Conservation (phyloP, 768 basidiomycete genomes). For the Tulasnella sp. region DNA sequence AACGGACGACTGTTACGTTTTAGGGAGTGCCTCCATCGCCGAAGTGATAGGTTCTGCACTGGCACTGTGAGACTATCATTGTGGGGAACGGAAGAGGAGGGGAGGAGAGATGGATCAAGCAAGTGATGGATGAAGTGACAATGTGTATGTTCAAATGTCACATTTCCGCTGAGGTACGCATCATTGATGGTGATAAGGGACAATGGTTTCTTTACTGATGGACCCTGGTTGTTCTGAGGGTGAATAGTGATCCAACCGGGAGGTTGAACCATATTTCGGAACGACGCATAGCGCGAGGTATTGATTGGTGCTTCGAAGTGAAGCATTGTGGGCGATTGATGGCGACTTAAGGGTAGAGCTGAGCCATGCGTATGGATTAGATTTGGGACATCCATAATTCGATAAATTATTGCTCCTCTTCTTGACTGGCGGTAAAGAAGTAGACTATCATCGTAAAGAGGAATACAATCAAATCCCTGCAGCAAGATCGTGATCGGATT, state of each 20-base stretch:
- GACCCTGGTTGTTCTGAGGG: slow-evolving; percentile 9
- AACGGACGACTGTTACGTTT: background rate
- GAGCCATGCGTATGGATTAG: background rate
- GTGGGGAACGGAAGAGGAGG: background rate
- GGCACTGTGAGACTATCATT: background rate
- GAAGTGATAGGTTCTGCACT: background rate
- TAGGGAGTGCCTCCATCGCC: slow-evolving; percentile 6
- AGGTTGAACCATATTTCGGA: too few species aligned
- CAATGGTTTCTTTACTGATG: background rate
- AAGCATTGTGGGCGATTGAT: background rate
- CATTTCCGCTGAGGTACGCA: background rate
- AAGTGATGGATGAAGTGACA: slow-evolving; percentile 5
- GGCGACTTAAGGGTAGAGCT: background rate
- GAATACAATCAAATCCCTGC: slow-evolving; percentile 3
- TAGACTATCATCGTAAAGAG: background rate
- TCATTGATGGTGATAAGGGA: background rate
- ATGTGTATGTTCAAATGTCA: background rate
- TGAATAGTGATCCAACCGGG: slow-evolving; percentile 8
- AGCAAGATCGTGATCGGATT: too few species aligned
- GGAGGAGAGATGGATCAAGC: background rate
- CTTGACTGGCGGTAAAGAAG: slow-evolving; percentile 7
- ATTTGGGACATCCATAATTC: background rate
- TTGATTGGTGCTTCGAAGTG: too few species aligned
- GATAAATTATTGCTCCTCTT: background rate
- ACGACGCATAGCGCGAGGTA: too few species aligned